These are phyloP conservation scores for Gossypium gossypioides DNA, from an alignment of 441 rosid species.

Conservation along the genomic window DNA sequence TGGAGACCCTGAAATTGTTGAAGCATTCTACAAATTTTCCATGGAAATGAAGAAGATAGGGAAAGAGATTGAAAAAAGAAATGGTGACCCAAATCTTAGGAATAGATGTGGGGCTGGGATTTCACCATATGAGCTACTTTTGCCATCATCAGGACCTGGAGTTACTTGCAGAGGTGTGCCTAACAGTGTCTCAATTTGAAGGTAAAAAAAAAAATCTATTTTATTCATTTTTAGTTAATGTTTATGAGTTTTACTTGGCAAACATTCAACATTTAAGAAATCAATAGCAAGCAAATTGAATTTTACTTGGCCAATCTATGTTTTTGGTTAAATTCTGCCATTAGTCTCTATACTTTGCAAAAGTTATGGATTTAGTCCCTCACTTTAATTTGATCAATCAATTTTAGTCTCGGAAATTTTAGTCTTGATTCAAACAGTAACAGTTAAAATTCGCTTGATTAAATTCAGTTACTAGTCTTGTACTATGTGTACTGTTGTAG, in stretches of 20 bases:
- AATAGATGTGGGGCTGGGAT: slow-evolving; percentile 1
- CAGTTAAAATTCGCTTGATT: too few species aligned
- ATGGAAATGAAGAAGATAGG: neutral
- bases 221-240: neutral
- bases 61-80: neutral
- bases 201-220: neutral
- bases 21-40: neutral
- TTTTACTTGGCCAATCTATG: neutral
- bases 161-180: neutral
- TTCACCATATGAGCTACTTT: neutral
- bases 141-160: neutral
- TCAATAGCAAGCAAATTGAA: neutral
- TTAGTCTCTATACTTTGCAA: too few species aligned
- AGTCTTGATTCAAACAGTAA: too few species aligned
- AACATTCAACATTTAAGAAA: neutral
- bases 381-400: too few species aligned
- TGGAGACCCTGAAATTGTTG: neutral
- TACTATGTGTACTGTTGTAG: too few species aligned
- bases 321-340: too few species aligned
- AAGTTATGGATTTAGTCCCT: too few species aligned
- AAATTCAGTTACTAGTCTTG: too few species aligned
- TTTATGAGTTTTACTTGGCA: neutral
- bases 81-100: neutral
- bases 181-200: neutral
- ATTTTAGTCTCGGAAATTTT: too few species aligned